phyloP scores from a whole-genome alignment of 805 yeast species.

The Pachysolen tannophilus region DNA sequence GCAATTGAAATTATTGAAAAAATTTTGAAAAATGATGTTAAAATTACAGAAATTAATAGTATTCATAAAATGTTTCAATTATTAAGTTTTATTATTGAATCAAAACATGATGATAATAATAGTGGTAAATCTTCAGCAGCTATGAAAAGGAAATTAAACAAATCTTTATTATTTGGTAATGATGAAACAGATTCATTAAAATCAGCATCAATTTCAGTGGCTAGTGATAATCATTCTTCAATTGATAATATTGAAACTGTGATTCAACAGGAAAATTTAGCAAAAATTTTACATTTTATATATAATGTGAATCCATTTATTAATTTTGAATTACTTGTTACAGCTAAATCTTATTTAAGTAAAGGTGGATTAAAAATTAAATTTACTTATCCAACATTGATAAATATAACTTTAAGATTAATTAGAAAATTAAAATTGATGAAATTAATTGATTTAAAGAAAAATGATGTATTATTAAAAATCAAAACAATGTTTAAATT shows the following conservation, averaged over 20 bases:
- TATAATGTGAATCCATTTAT: constrained; percentile 37
- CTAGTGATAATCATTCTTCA: constrained; percentile 14
- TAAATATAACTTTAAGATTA: constrained; percentile 51
- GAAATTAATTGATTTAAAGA: constrained; percentile 13
- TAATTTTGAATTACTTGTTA: constrained; percentile 37
- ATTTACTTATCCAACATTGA: constrained; percentile 70
- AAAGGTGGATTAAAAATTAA: constrained; percentile 49
- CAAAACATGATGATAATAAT: constrained; percentile 6
- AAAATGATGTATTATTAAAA: constrained; percentile 15
- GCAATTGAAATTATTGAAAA: constrained; percentile 56
- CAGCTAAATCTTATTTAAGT: constrained; percentile 39
- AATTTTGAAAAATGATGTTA: constrained; percentile 32
- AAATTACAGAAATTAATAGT: constrained; percentile 35
- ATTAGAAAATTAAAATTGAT: constrained; percentile 39
- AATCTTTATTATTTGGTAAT: constrained; percentile 18
- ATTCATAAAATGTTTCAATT: constrained; percentile 55
- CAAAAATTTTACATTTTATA: constrained; percentile 63
- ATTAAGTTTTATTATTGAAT: constrained; percentile 43
- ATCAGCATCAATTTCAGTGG: constrained; percentile 5
- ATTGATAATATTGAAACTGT: constrained; percentile 29
- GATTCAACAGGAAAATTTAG: constrained; percentile 49
- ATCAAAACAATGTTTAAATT: constrained; percentile 52
- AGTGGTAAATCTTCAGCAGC: background rate
- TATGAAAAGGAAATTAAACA: constrained; percentile 20
- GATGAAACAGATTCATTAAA: constrained; percentile 4